Evolutionary conservation across 169 alveolate species (phyloP), one percentile per base, ranked within the genome.

Genomic region (Babesia sp.): DNA sequence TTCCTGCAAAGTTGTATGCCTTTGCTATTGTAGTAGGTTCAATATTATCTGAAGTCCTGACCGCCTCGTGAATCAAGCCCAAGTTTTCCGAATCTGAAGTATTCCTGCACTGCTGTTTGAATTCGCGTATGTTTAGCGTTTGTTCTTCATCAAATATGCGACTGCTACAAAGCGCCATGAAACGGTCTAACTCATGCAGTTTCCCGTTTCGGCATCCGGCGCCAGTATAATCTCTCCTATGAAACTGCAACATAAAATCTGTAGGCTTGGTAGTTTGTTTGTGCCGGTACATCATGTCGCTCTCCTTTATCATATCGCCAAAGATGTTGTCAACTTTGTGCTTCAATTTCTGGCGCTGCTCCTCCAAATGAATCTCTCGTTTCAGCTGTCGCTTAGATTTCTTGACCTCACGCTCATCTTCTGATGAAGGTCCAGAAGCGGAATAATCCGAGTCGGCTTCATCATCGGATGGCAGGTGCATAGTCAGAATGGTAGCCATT

Each of bases 221-320:
- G n/a, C 9, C 8, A 26, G 61, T 45, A 67, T 29, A 20, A 24
- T 60, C 69, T 51, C 59, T 77, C 61, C 48, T 69, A 59, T 79
- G 87, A 31, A 79, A 79, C 71, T 79, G 87, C 34, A 79, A 63
- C 87, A 79, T 70, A 41, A 70, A 70, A 46, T 71, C 83, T 22
- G 68, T 36, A 22, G 26, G 9, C 29, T 63, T 34, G 18, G 31
- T 50, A 12, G 41, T 24, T 7, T 67, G 58, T 37, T 31, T 44
- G 55, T 70, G 83, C 22, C 66, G 24, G 33, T 79, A 60, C 16
- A 39, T 26, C 42, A 48, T 0, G 26, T 79, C 83, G 22, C 87
- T 79, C 42, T 70, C 77, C 45, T 34, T 39, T 28, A 70, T 0
- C 87, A 79, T 79, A 22, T 79, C 79, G 28, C 20, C 60, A 42